A percentile compares a stretch with the other conserved stretches of the same genome.
Evolutionary conservation across 192 early-diverging fungal species (phyloP).

Genomic region (Rhizophagus clarus): DNA sequence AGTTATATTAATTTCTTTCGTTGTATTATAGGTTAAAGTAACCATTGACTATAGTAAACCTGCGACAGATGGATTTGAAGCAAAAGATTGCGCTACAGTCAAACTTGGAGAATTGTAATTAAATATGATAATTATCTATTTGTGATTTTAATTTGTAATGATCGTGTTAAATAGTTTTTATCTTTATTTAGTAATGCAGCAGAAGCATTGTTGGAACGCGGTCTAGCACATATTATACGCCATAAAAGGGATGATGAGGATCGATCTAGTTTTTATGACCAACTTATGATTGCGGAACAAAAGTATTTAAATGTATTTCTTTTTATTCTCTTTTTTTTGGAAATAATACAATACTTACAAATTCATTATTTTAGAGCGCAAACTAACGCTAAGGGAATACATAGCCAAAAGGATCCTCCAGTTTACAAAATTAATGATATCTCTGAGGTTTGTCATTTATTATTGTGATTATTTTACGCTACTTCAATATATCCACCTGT

Average conservation of each 20-base stretch:
- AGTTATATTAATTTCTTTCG: neutral
- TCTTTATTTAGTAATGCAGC: conserved; percentile 51
- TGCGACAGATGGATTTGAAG: conserved; percentile 82
- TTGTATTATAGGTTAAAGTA: conserved; percentile 44
- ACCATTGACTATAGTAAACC: conserved; percentile 88
- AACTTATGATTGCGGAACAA: conserved; percentile 79
- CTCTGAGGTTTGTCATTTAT: conserved; percentile 51
- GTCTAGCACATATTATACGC: conserved; percentile 79
- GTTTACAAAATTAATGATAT: conserved; percentile 78
- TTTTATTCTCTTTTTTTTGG: neutral
- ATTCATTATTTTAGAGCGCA: conserved; percentile 50
- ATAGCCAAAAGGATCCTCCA: conserved; percentile 82
- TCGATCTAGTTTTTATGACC: conserved; percentile 85
- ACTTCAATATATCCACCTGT: too few relatives aligned
- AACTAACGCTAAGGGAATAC: conserved; percentile 74
- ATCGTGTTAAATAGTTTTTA: neutral
- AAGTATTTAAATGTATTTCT: conserved; percentile 39
- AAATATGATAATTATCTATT: neutral
- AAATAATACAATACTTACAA: neutral
- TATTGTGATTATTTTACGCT: neutral
- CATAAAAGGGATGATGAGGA: conserved; percentile 86
- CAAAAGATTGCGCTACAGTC: conserved; percentile 87
- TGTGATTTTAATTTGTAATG: neutral
- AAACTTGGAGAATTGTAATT: conserved; percentile 54
- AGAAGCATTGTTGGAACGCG: conserved; percentile 59